Evolutionary conservation across 2,329 filamentous ascomycete genomes (phyloP).

Genomic region (Lanzia echinophila): DNA sequence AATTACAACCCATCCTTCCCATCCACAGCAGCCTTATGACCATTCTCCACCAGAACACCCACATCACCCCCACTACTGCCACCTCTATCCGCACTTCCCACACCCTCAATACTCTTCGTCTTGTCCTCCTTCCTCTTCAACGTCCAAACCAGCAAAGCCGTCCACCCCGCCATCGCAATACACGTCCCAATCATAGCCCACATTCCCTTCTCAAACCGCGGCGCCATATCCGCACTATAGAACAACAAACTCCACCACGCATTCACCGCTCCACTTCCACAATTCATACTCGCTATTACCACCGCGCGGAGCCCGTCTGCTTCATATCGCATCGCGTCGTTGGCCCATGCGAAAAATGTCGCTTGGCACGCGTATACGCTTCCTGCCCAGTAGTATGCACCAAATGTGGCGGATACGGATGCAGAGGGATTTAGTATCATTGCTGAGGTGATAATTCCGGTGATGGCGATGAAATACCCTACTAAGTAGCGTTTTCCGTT

Average conservation of each 20-base stretch:
- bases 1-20: background rate
- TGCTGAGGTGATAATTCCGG: conserved; percentile 53
- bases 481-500: conserved; percentile 59
- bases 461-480: conserved; percentile 60
- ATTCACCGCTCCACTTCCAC: conserved; percentile 61
- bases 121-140: conserved; percentile 34
- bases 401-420: conserved; percentile 47
- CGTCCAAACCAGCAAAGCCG: conserved; percentile 44
- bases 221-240: conserved; percentile 60
- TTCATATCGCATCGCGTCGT: conserved; percentile 55
- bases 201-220: conserved; percentile 53
- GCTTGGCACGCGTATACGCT: conserved; percentile 66
- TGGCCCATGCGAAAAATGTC: conserved; percentile 70
- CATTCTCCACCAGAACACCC: background rate
- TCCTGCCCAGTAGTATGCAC: conserved; percentile 65
- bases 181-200: conserved; percentile 64
- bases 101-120: background rate
- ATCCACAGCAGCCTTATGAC: background rate
- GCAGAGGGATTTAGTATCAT: conserved; percentile 47
- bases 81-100: background rate
- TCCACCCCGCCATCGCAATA: conserved; percentile 55
- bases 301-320: conserved; percentile 58
- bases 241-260: conserved; percentile 70
- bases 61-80: background rate
- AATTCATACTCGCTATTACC: conserved; percentile 67